Base-by-base conservation (phyloP, 768 basidiomycete genomes). In the Leccinum fibrillosum region DNA sequence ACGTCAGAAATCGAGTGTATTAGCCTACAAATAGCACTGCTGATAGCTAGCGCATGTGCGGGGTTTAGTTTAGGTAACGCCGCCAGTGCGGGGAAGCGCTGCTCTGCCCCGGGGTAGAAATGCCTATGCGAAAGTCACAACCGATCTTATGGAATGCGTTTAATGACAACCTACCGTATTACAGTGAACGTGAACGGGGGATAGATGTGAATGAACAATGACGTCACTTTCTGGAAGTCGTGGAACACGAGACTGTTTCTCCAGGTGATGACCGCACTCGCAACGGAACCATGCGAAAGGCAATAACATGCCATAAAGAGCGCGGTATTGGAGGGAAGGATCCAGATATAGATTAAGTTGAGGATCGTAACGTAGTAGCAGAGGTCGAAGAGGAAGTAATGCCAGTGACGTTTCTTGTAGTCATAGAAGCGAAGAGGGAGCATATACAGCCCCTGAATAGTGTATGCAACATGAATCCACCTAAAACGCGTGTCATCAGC, bases 201-300 rank as follows among this genome's bases (percentile, higher is more conserved):
- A 68, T 97, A 98, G 56, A 98, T 88, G 69, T 99, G 97, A 32
- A 99, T 84, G 76, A 95, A 98, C 25, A 99, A 77, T 10, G 90
- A 93, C 17, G 92, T 98, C 68, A 98, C 91, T 74, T 98, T 98
- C 72, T 99, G 97, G 55, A 86, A 82, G 67, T 96, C 94, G 67
- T 99, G 97, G 77, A 99, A 99, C 3, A 99, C 97, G 23, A 99
- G 85, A 63, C 92, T 95, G 68, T 99, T 99, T 60, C 97, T 82
- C 97, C 97, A 99, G 10, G 96, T 98, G 64, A 98, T 92, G 51
- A 98, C 94, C 0, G 96, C 95, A 53, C 90, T 92, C 0, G 92
- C 95, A 32, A 97, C 82, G 0, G 90, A 84, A 0, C 94, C 97
- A 69, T 97, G 88, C 0, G 93, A 90, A 25, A 98, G 81, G 63